Conservation (phyloP, 192 early-diverging fungal genomes). For the Ramicandelaber brevisporus region DNA sequence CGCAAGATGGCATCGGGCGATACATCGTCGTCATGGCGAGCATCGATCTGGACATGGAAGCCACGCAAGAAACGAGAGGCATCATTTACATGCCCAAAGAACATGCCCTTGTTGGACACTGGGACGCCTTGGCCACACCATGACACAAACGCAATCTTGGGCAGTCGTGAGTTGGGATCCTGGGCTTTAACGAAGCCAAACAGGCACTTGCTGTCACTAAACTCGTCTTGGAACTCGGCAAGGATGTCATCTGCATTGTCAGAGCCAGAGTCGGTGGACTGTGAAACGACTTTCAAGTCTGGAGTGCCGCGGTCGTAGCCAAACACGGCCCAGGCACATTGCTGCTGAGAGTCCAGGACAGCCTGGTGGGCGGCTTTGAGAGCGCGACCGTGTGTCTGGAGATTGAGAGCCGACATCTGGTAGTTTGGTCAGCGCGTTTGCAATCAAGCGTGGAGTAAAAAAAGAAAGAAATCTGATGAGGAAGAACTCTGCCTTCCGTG, state of each 20-base stretch:
- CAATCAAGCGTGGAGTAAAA: too few species aligned
- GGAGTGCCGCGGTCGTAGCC: conserved; percentile 47
- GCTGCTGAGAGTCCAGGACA: conserved; percentile 23
- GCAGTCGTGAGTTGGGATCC: conserved; percentile 63
- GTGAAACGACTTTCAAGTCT: conserved; percentile 35
- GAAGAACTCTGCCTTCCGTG: too few species aligned
- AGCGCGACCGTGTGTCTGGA: conserved; percentile 32
- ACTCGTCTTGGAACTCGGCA: conserved; percentile 77
- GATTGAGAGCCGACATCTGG: too few species aligned
- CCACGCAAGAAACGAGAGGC: conserved; percentile 31
- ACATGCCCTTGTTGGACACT: conserved; percentile 69
- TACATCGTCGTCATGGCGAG: conserved; percentile 57
- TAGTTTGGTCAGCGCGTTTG: too few species aligned
- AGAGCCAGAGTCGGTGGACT: too few species aligned
- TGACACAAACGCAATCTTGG: conserved; percentile 77
- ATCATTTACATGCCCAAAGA: conserved; percentile 57
- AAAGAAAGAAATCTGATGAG: too few species aligned
- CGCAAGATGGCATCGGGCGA: conserved; percentile 64
- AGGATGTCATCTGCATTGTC: conserved; percentile 36
- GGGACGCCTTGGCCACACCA: conserved; percentile 94
- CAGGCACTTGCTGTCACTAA: conserved; percentile 69
- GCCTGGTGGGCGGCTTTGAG: conserved; percentile 34
- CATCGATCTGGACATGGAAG: conserved; percentile 71
- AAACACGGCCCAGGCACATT: conserved; percentile 47
- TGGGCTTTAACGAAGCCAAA: conserved; percentile 63